Percentiles rank a stretch among this genome's conserved stretches.
Evolutionary conservation across 768 basidiomycete species (phyloP).

Genomic region (Sarcodon aspratus): DNA sequence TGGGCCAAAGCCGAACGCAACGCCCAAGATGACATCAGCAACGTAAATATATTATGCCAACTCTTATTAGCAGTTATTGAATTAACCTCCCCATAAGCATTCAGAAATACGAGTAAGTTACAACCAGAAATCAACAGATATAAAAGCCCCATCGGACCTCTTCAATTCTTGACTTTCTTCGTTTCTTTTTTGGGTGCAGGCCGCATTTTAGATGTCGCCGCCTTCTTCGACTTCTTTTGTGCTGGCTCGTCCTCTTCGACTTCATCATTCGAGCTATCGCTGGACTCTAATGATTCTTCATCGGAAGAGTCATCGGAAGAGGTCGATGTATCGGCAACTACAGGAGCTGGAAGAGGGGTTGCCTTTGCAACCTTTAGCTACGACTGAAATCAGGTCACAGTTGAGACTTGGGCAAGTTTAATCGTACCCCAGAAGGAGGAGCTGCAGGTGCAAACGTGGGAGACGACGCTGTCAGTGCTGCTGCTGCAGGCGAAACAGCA

Average conservation of each 20-base stretch:
- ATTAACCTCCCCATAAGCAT: too few species aligned
- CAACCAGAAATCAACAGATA: too few species aligned
- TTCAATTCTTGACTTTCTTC: slow-evolving; percentile 33
- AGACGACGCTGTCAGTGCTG: neutral
- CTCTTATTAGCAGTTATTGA: too few species aligned
- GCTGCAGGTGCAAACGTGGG: slow-evolving; percentile 4
- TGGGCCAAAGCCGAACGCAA: too few species aligned
- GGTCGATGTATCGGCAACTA: slow-evolving; percentile 1
- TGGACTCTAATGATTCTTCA: slow-evolving; percentile 23
- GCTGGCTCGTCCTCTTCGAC: slow-evolving; percentile 20
- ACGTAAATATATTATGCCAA: too few species aligned
- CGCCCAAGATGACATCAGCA: too few species aligned
- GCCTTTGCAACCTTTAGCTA: neutral
- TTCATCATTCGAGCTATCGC: slow-evolving; percentile 17
- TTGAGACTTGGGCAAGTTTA: neutral
- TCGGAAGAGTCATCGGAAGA: slow-evolving; percentile 9
- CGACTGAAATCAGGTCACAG: neutral
- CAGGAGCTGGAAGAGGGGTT: neutral
- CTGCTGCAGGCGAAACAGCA: slow-evolving; percentile 17
- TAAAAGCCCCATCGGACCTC: neutral
- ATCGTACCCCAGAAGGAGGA: neutral
- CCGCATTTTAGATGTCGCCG: slow-evolving; percentile 3
- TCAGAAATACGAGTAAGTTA: too few species aligned
- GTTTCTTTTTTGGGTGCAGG: slow-evolving; percentile 22
- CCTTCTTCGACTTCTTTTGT: slow-evolving; percentile 15